Evolutionary conservation across 2,329 filamentous ascomycete genomes (phyloP), one percentile per base, ranked within the genome.

Genomic region (Colletotrichum shisoi): DNA sequence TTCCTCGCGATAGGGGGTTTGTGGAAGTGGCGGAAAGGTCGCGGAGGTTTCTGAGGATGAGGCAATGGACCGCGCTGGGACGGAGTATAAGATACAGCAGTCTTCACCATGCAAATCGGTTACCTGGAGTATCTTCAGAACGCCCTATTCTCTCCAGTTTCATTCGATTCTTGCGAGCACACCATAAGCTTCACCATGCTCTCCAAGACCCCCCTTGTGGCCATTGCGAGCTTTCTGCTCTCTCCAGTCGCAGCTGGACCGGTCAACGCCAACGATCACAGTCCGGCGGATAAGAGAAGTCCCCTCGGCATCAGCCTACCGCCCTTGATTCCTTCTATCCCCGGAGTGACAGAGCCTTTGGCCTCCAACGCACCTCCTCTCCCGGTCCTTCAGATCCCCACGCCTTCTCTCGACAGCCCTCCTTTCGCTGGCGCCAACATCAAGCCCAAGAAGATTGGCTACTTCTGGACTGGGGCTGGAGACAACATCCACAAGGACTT

Each of bases 401-500:
- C 84, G n/a, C 86, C 86, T 56, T 82, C 86, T 0, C 74, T 88
- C n/a, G 76, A 79, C 2, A 85, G 83, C 70, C 81, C 81, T 9
- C 82, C 82, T 7, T 87, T 87, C 68, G 78, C 77, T 12, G 77
- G 80, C 3, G 84, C 83, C 72, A 77, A 84, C 67, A 82, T 88
- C 73, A 84, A 84, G 77, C 86, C 87, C 34, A 89, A 88, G 82
- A 89, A 89, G 79, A 85, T 89, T 73, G 87, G 85, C 0, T 88
- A 88, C 76, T 88, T 88, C 77, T 88, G 85, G 85, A 87, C 85
- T 59, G 86, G 82, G 19, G 79, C 86, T 40, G 86, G 84, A 42
- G 85, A 88, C 71, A 88, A 88, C 71, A 72, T 81, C 53, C 85
- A 88, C 75, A 83, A 83, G 73, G 82, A 88, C 70, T 88, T 88